Evolutionary conservation across 495 filamentous ascomycete genomes (phyloP).

Genomic region (Podospora pseudocomata): DNA sequence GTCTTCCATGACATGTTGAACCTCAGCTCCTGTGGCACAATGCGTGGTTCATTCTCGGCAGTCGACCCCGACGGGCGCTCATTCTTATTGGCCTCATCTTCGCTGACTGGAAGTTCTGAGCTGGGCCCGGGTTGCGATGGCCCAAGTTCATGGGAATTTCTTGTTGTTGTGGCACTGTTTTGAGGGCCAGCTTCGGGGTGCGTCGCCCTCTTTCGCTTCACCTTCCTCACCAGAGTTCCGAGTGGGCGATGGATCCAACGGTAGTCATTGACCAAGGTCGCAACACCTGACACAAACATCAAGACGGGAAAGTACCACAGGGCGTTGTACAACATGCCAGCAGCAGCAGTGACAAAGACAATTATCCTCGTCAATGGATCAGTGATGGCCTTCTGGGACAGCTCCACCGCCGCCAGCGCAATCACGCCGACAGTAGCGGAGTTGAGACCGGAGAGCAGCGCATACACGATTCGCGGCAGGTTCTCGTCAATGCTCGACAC

Average conservation of each 20-base stretch:
- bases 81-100: constrained; percentile 9
- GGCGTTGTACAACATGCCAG: constrained; percentile 71
- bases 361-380: constrained; percentile 66
- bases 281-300: constrained; percentile 55
- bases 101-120: constrained; percentile 18
- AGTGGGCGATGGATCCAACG: constrained; percentile 44
- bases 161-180: not conserved
- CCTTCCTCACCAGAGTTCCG: not conserved
- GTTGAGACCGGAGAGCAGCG: constrained; percentile 74
- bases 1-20: constrained; percentile 44
- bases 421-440: constrained; percentile 76
- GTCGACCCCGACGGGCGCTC: constrained; percentile 10
- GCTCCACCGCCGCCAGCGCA: constrained; percentile 70
- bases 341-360: constrained; percentile 64
- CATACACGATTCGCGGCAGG: constrained; percentile 66
- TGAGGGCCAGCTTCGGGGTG: constrained; percentile 5
- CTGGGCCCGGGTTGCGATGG: not conserved
- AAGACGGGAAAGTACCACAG: constrained; percentile 81
- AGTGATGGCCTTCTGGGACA: constrained; percentile 70
- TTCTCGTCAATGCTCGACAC: constrained; percentile 57
- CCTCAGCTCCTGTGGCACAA: constrained; percentile 40
- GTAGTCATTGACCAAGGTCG: constrained; percentile 59
- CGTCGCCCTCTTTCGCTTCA: constrained; percentile 5
- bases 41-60: constrained; percentile 33
- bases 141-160: not conserved